Percentiles rank a stretch among this genome's conserved stretches.
Evolutionary conservation across 2,329 filamentous ascomycete genomes (phyloP).

Genomic region (Colletotrichum sp.): DNA sequence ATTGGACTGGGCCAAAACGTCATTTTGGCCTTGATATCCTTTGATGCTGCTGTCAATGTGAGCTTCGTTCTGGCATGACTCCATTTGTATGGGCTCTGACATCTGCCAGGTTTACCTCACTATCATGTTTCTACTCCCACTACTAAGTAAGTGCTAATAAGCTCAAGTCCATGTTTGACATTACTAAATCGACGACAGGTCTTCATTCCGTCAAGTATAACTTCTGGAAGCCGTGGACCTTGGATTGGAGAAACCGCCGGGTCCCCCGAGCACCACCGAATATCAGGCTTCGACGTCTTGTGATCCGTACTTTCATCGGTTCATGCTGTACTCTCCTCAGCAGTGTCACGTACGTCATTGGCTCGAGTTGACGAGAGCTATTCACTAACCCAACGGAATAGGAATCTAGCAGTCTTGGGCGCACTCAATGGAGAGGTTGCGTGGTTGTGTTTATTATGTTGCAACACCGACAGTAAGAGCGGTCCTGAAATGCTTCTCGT

Average conservation of each 20-base stretch:
- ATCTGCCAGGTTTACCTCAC: conserved; percentile 2
- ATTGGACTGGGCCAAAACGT: not conserved
- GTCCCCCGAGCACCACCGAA: conserved; percentile 7
- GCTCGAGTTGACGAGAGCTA: fast-evolving
- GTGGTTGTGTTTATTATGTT: conserved; percentile 12
- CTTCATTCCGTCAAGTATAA: conserved; percentile 13
- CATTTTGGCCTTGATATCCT: not conserved
- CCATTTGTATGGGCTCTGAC: not conserved
- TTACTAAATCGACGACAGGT: not conserved
- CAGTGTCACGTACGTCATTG: not conserved
- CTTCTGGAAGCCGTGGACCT: conserved; percentile 18
- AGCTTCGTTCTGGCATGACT: not conserved
- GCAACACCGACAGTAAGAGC: conserved; percentile 4
- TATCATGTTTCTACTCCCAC: conserved; percentile 3
- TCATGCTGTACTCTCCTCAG: conserved; percentile 7
- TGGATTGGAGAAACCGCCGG: conserved; percentile 5
- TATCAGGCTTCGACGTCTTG: not conserved
- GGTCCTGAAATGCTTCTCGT: fast-evolving
- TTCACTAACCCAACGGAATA: not conserved
- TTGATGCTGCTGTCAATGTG: conserved; percentile 13
- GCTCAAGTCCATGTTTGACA: fast-evolving
- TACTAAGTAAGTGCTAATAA: not conserved
- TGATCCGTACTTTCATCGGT: conserved; percentile 11
- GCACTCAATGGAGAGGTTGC: conserved; percentile 6
- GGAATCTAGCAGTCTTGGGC: not conserved